A percentile compares a stretch with the other conserved stretches of the same genome.
These are phyloP conservation scores for Micractinium sp. DNA, from an alignment of 139 green algal species.

Conservation along the genomic window DNA sequence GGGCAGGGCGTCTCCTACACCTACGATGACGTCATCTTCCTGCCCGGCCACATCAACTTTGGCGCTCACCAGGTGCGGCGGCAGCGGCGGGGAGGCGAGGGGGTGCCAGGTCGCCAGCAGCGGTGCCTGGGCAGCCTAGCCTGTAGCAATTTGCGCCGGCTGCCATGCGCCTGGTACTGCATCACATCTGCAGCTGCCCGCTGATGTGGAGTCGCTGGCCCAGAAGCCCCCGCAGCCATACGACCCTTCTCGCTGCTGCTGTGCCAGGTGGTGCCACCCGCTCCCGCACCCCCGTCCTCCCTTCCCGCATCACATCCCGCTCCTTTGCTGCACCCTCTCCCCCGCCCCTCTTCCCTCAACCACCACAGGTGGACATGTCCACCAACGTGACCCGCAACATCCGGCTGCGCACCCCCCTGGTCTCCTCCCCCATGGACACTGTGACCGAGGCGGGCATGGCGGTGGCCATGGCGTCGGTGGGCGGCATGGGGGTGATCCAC, in stretches of 20 bases:
- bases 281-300: no score
- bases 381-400: slow-evolving; percentile 89
- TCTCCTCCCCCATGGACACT: slow-evolving; percentile 97
- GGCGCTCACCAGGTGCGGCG: slow-evolving; percentile 83
- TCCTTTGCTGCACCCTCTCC: no score
- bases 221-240: no score
- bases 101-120: not conserved
- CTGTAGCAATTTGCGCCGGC: no score
- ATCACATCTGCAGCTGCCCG: no score
- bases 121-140: no score
- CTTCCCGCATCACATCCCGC: no score
- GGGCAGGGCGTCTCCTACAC: slow-evolving; percentile 93
- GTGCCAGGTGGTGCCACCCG: no score
- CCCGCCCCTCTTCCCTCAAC: no score
- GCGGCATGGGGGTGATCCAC: slow-evolving; percentile 97
- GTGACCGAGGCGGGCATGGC: slow-evolving; percentile 98
- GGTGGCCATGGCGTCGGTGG: slow-evolving; percentile 92
- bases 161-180: no score
- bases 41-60: slow-evolving; percentile 98
- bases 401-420: slow-evolving; percentile 83
- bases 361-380: slow-evolving; percentile 88
- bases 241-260: no score
- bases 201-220: no score
- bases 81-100: not conserved
- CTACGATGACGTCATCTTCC: slow-evolving; percentile 99